Evolutionary conservation across 2,329 filamentous ascomycete species (phyloP).

Genomic region (Fusarium odoratissimum): DNA sequence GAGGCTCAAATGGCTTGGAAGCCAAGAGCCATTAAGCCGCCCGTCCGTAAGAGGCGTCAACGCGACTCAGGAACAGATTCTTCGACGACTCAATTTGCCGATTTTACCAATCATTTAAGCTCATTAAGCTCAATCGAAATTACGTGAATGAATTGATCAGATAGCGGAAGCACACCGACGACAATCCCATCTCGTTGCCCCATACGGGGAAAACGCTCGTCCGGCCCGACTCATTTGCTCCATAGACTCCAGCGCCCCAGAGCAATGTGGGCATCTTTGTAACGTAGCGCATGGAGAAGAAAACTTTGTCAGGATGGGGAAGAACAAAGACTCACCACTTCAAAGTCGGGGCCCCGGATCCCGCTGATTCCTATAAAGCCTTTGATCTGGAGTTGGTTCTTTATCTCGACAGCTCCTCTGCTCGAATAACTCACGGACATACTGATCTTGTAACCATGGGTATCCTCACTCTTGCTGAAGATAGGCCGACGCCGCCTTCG

Average conservation of each 20-base stretch:
- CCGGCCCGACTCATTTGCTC: conserved; percentile 26
- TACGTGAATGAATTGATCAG: neutral
- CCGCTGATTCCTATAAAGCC: conserved; percentile 15
- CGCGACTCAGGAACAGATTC: neutral
- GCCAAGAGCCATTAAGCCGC: neutral
- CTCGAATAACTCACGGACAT: neutral
- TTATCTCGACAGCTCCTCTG: neutral
- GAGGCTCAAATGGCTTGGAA: conserved; percentile 14
- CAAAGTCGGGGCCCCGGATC: conserved; percentile 27
- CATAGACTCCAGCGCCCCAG: conserved; percentile 15
- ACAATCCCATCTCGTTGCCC: conserved; percentile 4
- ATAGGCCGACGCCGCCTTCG: conserved; percentile 51
- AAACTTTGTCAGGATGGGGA: conserved; percentile 21
- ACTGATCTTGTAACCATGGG: conserved; percentile 31
- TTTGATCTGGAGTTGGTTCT: neutral
- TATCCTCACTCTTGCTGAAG: conserved; percentile 50
- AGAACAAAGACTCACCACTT: neutral
- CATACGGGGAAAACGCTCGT: conserved; percentile 28
- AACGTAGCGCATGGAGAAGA: conserved; percentile 25
- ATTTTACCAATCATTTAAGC: conserved; percentile 2
- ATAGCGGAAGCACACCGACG: neutral
- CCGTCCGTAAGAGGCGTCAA: neutral
- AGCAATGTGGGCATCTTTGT: conserved; percentile 16
- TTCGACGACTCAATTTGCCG: neutral
- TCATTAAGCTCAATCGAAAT: neutral